Evolutionary conservation across 202 grass and related monocot species (phyloP).

Genomic region (Musa balbisiana): DNA sequence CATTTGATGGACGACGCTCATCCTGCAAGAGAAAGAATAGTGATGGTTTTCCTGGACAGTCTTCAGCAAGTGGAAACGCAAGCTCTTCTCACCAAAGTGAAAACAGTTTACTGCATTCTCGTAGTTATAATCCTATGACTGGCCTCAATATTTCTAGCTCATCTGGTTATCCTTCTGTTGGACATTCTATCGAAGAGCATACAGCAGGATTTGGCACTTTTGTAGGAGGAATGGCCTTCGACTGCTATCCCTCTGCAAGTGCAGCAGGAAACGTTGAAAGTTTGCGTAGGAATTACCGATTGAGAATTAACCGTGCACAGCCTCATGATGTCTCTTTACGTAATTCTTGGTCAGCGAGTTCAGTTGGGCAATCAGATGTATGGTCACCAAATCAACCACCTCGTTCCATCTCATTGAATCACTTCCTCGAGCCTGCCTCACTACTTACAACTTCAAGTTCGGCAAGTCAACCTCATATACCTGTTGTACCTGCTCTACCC

Average conservation of each 20-base stretch:
- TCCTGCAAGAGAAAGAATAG: slow-evolving; percentile 95
- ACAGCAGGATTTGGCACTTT: slow-evolving; percentile 32
- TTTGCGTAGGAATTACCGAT: slow-evolving; percentile 61
- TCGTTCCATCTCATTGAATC: slow-evolving; percentile 41
- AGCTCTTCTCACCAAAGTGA: slow-evolving; percentile 47
- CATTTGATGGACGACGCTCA: slow-evolving; percentile 50
- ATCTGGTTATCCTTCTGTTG: slow-evolving; percentile 30
- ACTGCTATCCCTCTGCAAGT: slow-evolving; percentile 31
- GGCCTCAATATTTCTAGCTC: slow-evolving; percentile 32
- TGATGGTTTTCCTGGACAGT: slow-evolving; percentile 54
- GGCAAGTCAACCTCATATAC: slow-evolving; percentile 38
- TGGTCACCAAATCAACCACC: slow-evolving; percentile 35
- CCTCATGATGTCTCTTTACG: slow-evolving; percentile 3
- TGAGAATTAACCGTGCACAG: slow-evolving; percentile 47
- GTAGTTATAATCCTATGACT: slow-evolving; percentile 31
- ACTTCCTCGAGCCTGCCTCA: slow-evolving; percentile 40
- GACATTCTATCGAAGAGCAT: slow-evolving; percentile 52
- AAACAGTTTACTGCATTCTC: slow-evolving; percentile 42
- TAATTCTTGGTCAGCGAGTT: slow-evolving; percentile 38
- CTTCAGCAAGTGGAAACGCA: slow-evolving; percentile 55
- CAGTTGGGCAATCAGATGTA: slow-evolving; percentile 34
- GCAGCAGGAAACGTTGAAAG: slow-evolving; percentile 27
- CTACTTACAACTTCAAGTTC: slow-evolving; percentile 36
- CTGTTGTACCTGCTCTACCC: slow-evolving; percentile 38
- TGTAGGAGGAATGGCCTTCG: slow-evolving; percentile 27